Evolutionary conservation across 2,329 filamentous ascomycete genomes (phyloP).

Genomic region (Colletotrichum magnum): DNA sequence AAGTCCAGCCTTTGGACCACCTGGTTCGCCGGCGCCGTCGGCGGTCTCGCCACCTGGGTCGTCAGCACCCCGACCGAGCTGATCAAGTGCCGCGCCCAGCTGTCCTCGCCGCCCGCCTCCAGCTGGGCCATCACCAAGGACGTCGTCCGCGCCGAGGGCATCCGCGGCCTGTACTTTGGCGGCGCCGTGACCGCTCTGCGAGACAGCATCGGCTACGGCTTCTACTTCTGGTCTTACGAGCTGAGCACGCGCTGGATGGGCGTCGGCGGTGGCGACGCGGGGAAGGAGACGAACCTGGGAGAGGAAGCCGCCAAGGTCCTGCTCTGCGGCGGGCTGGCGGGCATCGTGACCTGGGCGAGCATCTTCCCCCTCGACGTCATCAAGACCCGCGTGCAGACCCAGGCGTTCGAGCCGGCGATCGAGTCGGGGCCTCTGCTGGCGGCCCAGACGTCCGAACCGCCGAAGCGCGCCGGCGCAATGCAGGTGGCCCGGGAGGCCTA

Average conservation of each 20-base stretch:
- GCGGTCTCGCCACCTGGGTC: conserved; percentile 87
- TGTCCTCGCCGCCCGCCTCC: conserved; percentile 64
- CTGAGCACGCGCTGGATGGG: conserved; percentile 74
- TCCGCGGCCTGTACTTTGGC: conserved; percentile 84
- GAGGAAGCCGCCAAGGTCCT: conserved; percentile 75
- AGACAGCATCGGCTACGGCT: conserved; percentile 94
- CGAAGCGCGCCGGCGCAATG: conserved; percentile 65
- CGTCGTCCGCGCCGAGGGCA: conserved; percentile 69
- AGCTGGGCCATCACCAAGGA: conserved; percentile 75
- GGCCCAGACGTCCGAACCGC: conserved; percentile 40
- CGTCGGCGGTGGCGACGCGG: conserved; percentile 43
- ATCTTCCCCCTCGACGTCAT: conserved; percentile 94
- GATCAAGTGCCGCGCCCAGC: conserved; percentile 89
- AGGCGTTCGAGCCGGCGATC: conserved; percentile 56
- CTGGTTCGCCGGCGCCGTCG: conserved; percentile 84
- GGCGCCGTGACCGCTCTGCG: conserved; percentile 85
- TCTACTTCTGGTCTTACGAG: conserved; percentile 97
- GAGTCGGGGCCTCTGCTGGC: conserved; percentile 51
- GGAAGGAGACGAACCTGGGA: conserved; percentile 45
- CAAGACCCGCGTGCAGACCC: conserved; percentile 92
- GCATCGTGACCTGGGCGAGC: conserved; percentile 89
- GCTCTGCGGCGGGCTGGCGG: conserved; percentile 88
- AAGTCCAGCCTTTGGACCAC: conserved; percentile 72
- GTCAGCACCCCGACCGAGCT: conserved; percentile 92
- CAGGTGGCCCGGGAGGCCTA: conserved; percentile 78